Base-by-base conservation (phyloP, 176 grass and related monocot species). In the Juncus inflexus region DNA sequence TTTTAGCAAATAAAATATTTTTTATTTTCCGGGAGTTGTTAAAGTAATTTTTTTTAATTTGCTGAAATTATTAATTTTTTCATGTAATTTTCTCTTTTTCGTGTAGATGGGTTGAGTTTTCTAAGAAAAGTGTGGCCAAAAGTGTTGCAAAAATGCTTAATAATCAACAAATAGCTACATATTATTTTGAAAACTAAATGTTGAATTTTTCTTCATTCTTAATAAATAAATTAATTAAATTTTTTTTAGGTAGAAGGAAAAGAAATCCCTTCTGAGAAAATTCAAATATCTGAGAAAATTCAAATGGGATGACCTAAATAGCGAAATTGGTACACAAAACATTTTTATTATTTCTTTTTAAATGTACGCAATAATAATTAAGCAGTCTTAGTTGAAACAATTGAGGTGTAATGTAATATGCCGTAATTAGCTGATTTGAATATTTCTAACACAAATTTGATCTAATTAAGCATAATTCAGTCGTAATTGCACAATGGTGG, bases 251-350 rank as follows among this genome's bases (percentile, higher is more conserved):
- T 74, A 87, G 92, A 43, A 97, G 80, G 57, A 88, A 85, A 59
- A 89, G 85, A 50, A 91, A 87, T 35, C 61, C 85, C 38, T 97
- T 97, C 81, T 91, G n/a, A n/a, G n/a, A n/a, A n/a, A n/a, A n/a
- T n/a, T n/a, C 67, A 97, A 86, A 50, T 91, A 91, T 60, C 83
- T 97, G 60, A 88, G 83, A 47, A 91, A 91, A 67, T 97, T 97
- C 82, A 97, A 89, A 79, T 97, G 92, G 92, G 92, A 97, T 84
- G 92, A 97, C 67, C 85, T 91, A 12, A 82, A 81, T 74, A 79
- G 87, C 67, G 94, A 97, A 79, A 83, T 79, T 76, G 85, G 88
- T 97, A 86, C 3, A 71, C 55, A 15, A 28, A 28, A 35, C 4
- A 66, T 50, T 11, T 83, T 0, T 70, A 43, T 51, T 66, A 19